Evolutionary conservation across 805 yeast species (phyloP).

Genomic region (Kregervanrija delftensis): DNA sequence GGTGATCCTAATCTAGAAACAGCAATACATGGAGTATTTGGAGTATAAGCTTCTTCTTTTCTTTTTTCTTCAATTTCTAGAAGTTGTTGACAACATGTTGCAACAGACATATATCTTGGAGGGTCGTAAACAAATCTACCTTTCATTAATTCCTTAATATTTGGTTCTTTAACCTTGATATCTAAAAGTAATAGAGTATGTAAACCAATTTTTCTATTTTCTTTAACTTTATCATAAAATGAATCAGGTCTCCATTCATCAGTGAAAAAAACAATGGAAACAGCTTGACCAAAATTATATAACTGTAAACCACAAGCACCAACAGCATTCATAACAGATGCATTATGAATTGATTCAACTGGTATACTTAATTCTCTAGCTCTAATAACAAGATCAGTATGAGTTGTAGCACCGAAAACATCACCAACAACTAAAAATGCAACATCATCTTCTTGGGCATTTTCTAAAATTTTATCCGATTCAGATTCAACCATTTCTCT

Average conservation of each 20-base stretch:
- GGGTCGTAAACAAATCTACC: constrained; percentile 93
- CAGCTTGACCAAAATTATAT: constrained; percentile 94
- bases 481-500: constrained; percentile 91
- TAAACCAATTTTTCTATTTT: constrained; percentile 82
- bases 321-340: constrained; percentile 96
- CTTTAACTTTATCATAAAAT: constrained; percentile 82
- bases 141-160: constrained; percentile 87
- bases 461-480: constrained; percentile 71
- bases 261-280: constrained; percentile 93
- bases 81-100: constrained; percentile 82
- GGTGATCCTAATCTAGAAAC: constrained; percentile 89
- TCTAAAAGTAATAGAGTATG: constrained; percentile 86
- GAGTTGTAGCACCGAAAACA: constrained; percentile 97
- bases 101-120: constrained; percentile 91
- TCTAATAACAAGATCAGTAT: constrained; percentile 85
- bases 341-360: constrained; percentile 85
- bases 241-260: constrained; percentile 96
- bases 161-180: constrained; percentile 95
- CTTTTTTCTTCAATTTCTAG: constrained; percentile 80
- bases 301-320: constrained; percentile 97
- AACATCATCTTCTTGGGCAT: constrained; percentile 74
- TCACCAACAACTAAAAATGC: constrained; percentile 97
- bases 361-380: constrained; percentile 79
- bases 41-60: constrained; percentile 71
- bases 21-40: constrained; percentile 88